Base-by-base conservation (phyloP, 202 grass and related monocot genomes). In the Setaria viridis region DNA sequence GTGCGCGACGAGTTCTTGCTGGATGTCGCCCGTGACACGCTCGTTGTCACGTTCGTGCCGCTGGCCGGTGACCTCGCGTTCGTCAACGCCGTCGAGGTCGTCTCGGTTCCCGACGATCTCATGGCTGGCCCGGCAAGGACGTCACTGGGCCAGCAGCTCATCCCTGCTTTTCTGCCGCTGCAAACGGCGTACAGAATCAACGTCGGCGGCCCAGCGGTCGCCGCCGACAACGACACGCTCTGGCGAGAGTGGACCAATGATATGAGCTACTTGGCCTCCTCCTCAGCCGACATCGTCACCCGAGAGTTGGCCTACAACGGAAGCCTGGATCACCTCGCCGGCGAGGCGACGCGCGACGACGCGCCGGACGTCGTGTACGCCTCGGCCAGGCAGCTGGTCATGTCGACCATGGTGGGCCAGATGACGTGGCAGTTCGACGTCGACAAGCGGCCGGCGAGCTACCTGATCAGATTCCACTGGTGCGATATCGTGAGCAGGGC, bases 81-180 rank as follows among this genome's bases (percentile, higher is more conserved):
- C 37, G 81, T 92, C 20, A 92, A 92, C 33, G 91, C 84, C 35
- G 65, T 92, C 41, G 86, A 92, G 79, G 91, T 92, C 60, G 25
- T 92, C 56, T 89, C 87, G 0, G 91, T 47, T n/a, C 87, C 91
- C n/a, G 84, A 87, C 53, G 29, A 30, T 43, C 77, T 92, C 55
- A 13, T 89, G 56, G 16, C 72, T 25, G 68, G 45, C 42, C 19
- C 49, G 8, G 82, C 83, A 2, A 58, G 20, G n/a, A 57, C 79
- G 51, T 37, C 78, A 0, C 43, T 50, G 60, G 67, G 30, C 6
- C 86, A 78, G 60, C 79, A 77, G 39, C 73, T 66, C 42, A 29
- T 8, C 70, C 77, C 80, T 0, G 62, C 64, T 15, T 34, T 37
- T 32, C 50, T 47, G 56, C 84, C 84, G 16, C 84, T 92, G 72